Base-by-base conservation (phyloP, 2,329 filamentous ascomycete species). In the Aspergillus intermedius region DNA sequence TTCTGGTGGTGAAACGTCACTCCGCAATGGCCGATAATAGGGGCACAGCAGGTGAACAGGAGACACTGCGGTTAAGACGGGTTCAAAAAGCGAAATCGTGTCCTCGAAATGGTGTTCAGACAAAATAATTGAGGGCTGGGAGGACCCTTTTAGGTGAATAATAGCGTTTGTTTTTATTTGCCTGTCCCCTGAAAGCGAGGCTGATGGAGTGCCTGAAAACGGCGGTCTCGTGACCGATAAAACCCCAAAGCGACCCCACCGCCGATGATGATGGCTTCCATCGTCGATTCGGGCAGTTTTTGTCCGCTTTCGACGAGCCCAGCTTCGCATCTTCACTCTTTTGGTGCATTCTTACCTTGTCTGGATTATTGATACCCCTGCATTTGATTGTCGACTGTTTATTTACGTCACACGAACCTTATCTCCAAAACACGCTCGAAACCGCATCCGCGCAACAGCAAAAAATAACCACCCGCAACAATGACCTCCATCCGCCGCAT, bases 401-500 rank as follows among this genome's bases (percentile, higher is more conserved):
- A 5, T 19, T 19, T 19, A n/a, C 34, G 34, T 37, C 6, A n/a
- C 34, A 19, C n/a, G 9, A 37, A 19, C n/a, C 34, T 17, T 19
- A 37, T 30, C 25, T 30, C 25, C 25, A 30, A 4, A 9, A 9
- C 7, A 28, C 10, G 7, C 25, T 30, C 25, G 25, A 12, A 25
- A 12, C 4, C 25, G 25, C 25, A 30, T 9, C 25, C n/a, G 34
- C 34, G 34, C 23, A 37, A 37, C 34, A 37, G 8, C 19, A 19
- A 22, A 19, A 19, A 40, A 45, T 22, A 32, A n/a, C 28, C 10
- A 7, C 28, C 43, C 10, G 23, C 44, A 58, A 68, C 52, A 41
- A 94, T 94, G 89, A 85, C 86, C 48, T 87, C 86, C 47, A 87
- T 97, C 64, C 86, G 91, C 46, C 83, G 87, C 58, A 95, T 97